phyloP scores from a whole-genome alignment of 208 protist genomes.

The Acanthamoeba castellanii region DNA sequence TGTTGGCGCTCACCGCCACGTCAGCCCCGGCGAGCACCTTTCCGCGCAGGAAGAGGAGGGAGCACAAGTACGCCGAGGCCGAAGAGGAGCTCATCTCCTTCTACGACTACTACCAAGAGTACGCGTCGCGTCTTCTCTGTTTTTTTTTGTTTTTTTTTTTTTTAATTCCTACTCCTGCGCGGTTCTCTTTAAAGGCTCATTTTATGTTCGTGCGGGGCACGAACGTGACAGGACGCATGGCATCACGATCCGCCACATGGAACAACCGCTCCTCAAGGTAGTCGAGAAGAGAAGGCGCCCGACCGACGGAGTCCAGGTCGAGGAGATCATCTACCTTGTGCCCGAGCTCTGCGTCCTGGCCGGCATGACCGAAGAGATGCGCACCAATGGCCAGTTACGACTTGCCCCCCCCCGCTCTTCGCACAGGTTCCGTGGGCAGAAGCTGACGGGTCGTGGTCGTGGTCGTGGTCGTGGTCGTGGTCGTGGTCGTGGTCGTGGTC shows the following conservation, averaged over 20 bases:
- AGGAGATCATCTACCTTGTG: not conserved
- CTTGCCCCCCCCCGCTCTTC: not conserved
- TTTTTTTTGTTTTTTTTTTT: not conserved
- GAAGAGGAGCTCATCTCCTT: not conserved
- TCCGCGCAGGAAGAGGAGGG: not conserved
- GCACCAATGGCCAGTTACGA: not conserved
- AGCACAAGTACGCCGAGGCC: not conserved
- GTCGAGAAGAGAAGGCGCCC: not conserved
- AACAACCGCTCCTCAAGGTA: not conserved
- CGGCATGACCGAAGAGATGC: not conserved
- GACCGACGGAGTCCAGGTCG: not conserved
- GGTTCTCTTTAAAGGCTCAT: no score
- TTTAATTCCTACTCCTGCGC: not conserved
- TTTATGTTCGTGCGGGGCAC: not conserved
- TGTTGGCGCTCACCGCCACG: not conserved
- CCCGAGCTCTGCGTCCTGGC: conserved; percentile 40
- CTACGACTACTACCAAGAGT: not conserved
- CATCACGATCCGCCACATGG: not conserved
- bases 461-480: not conserved
- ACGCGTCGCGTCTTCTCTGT: not conserved
- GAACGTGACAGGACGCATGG: not conserved
- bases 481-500: no score
- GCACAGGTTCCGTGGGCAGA: not conserved
- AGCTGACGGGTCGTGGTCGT: not conserved
- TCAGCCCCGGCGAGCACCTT: not conserved